Evolutionary conservation across 2,329 filamentous ascomycete genomes (phyloP).

Genomic region (Uncinocarpus reesii): DNA sequence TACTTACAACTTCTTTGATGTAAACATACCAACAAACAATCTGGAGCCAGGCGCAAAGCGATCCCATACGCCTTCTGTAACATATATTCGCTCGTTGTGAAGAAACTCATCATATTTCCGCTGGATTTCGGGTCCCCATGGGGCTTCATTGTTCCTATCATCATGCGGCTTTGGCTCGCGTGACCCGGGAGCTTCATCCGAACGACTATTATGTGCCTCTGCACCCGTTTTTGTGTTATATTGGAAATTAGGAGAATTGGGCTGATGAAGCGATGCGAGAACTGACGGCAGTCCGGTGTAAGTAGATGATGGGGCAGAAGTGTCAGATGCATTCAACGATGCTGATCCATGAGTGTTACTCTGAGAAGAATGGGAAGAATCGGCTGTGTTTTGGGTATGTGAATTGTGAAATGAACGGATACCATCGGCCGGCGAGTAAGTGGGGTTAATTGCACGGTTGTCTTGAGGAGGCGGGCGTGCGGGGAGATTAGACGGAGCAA

Average conservation of each 20-base stretch:
- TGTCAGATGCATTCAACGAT: conserved; percentile 10
- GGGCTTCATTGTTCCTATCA: conserved; percentile 29
- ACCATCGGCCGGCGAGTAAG: conserved; percentile 31
- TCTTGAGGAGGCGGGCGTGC: conserved; percentile 39
- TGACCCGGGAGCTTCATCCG: neutral
- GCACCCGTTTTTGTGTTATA: neutral
- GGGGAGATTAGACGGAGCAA: conserved; percentile 33
- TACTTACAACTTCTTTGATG: neutral
- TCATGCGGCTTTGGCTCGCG: neutral
- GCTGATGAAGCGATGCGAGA: neutral
- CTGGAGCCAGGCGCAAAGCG: conserved; percentile 41
- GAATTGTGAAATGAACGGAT: conserved; percentile 33
- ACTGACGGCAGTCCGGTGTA: neutral
- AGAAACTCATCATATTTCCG: conserved; percentile 43
- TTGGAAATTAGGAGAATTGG: neutral
- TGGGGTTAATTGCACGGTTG: conserved; percentile 31
- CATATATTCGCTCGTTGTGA: conserved; percentile 42
- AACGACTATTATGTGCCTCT: neutral
- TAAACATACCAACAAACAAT: conserved; percentile 40
- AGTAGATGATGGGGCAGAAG: conserved; percentile 16
- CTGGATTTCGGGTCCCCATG: conserved; percentile 41
- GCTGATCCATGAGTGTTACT: conserved; percentile 28
- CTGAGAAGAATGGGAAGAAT: conserved; percentile 17
- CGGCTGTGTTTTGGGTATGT: conserved; percentile 24
- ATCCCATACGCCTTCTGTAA: conserved; percentile 44